These are phyloP conservation scores for Barnettozyma pratensis DNA, from an alignment of 805 yeast species.

Conservation along the genomic window DNA sequence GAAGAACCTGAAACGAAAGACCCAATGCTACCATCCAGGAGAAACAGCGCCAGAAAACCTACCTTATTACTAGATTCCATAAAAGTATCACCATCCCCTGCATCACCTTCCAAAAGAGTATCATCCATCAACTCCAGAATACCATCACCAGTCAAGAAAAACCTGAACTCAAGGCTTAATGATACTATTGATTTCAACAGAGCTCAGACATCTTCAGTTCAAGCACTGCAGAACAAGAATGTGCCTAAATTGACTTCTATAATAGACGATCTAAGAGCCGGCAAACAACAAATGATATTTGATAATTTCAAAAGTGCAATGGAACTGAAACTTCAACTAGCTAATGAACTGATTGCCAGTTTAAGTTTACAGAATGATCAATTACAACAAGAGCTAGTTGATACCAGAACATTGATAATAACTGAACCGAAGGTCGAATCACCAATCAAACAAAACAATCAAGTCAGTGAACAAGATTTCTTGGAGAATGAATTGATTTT, in stretches of 20 bases:
- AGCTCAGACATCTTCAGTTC: conserved; percentile 11
- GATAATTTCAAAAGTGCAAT: conserved; percentile 16
- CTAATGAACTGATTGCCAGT: conserved; percentile 22
- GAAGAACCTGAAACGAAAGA: background rate
- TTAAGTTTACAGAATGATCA: conserved; percentile 15
- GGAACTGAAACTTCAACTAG: conserved; percentile 19
- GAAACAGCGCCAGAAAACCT: conserved; percentile 1
- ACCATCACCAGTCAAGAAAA: conserved; percentile 20
- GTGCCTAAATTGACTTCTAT: conserved; percentile 17
- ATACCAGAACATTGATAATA: conserved; percentile 6
- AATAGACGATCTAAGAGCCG: conserved; percentile 22
- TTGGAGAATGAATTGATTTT: conserved; percentile 30
- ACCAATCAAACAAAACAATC: background rate
- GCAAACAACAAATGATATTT: conserved; percentile 20
- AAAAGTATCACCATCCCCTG: conserved; percentile 2
- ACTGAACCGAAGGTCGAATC: conserved; percentile 2
- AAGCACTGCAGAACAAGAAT: conserved; percentile 17
- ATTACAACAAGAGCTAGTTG: conserved; percentile 12
- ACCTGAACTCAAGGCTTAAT: background rate
- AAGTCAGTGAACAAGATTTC: conserved; percentile 15
- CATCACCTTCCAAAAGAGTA: conserved; percentile 5
- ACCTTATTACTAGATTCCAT: conserved; percentile 1
- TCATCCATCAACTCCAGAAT: conserved; percentile 10
- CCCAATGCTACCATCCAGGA: background rate
- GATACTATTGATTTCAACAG: conserved; percentile 10